Conservation (phyloP, 352 stramenopile genomes). For the Pythium dissotocum region DNA sequence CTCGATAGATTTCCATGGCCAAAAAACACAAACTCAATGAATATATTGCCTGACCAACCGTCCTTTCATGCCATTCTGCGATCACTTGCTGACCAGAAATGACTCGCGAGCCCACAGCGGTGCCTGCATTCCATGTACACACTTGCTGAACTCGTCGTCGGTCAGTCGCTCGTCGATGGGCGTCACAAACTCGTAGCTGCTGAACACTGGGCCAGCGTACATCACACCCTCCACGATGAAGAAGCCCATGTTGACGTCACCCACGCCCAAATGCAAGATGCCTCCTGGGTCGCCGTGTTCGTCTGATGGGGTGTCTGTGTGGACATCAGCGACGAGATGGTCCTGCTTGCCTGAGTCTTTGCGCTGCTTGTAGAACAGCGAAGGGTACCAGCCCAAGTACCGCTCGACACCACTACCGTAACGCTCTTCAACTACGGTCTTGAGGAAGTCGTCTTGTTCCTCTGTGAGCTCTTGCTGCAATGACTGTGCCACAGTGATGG, state of each 20-base stretch:
- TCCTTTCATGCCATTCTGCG: too few relatives aligned
- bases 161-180: slow-evolving; percentile 32
- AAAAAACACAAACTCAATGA: too few relatives aligned
- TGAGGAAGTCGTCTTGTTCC: slow-evolving; percentile 27
- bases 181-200: slow-evolving; percentile 40
- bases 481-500: slow-evolving; percentile 15
- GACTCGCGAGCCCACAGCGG: slow-evolving; percentile 27
- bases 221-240: slow-evolving; percentile 34
- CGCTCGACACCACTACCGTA: slow-evolving; percentile 24
- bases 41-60: too few relatives aligned
- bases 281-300: slow-evolving; percentile 35
- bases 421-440: slow-evolving; percentile 30
- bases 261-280: slow-evolving; percentile 35
- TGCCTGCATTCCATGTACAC: slow-evolving; percentile 6
- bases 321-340: slow-evolving; percentile 33
- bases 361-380: slow-evolving; percentile 32
- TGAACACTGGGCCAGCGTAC: slow-evolving; percentile 43
- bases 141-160: slow-evolving; percentile 30
- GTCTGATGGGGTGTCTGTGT: slow-evolving; percentile 34
- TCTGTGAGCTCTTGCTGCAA: slow-evolving; percentile 13
- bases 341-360: slow-evolving; percentile 37
- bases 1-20: slow-evolving; percentile 36
- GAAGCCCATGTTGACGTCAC: slow-evolving; percentile 30
- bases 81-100: slow-evolving; percentile 21
- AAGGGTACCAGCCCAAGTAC: slow-evolving; percentile 37